Evolutionary conservation across 2,329 filamentous ascomycete species (phyloP).

Genomic region (Canariomyces notabilis): DNA sequence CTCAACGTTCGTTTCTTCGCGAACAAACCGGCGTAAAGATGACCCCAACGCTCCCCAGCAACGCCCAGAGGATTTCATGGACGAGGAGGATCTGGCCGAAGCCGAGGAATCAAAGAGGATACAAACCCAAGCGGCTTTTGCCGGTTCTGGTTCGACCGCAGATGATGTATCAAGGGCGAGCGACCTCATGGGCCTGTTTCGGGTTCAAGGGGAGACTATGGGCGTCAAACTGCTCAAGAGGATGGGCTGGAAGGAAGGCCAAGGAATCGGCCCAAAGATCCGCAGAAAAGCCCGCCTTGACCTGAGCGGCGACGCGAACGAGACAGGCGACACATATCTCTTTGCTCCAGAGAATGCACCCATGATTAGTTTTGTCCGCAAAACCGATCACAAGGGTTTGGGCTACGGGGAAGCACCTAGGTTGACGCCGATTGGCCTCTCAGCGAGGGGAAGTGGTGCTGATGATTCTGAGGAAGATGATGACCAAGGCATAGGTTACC

Average conservation of each 20-base stretch:
- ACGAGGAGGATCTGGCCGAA: conserved; percentile 89
- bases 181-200: conserved; percentile 66
- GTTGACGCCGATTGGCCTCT: conserved; percentile 36
- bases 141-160: conserved; percentile 66
- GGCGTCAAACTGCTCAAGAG: conserved; percentile 77
- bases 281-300: conserved; percentile 67
- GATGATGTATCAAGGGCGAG: conserved; percentile 47
- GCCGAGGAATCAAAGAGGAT: conserved; percentile 72
- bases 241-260: conserved; percentile 95
- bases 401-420: conserved; percentile 59
- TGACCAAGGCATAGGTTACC: conserved; percentile 25
- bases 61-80: conserved; percentile 90
- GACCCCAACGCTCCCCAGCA: conserved; percentile 49
- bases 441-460: conserved; percentile 25
- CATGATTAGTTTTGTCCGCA: conserved; percentile 61
- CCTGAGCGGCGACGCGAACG: conserved; percentile 37
- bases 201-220: conserved; percentile 72
- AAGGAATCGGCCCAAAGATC: conserved; percentile 86
- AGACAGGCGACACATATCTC: conserved; percentile 53
- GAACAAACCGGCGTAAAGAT: conserved; percentile 70
- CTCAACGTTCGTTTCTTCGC: conserved; percentile 85
- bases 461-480: conserved; percentile 41
- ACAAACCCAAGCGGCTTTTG: conserved; percentile 68
- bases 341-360: conserved; percentile 80
- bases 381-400: conserved; percentile 65